Evolutionary conservation across 164 flowering plant genomes (phyloP).

Genomic region (grape (Vitis vinifera)): ASM3070453v1 NC_081821.1:5090501-5091000

Average conservation of each 20-base stretch:
- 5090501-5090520: too few species aligned
- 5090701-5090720: too few species aligned
- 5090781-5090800: slow-evolving; percentile 79
- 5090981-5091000: slow-evolving; percentile 88
- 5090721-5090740: background rate
- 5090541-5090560: too few species aligned
- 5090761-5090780: background rate
- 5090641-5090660: too few species aligned
- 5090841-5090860: slow-evolving; percentile 89
- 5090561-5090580: too few species aligned
- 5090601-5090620: too few species aligned
- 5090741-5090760: background rate
- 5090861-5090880: slow-evolving; percentile 95
- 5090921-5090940: background rate
- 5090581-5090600: too few species aligned
- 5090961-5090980: slow-evolving; percentile 69
- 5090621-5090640: too few species aligned
- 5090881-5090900: slow-evolving; percentile 14
- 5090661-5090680: too few species aligned
- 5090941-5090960: background rate
- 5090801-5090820: slow-evolving; percentile 97
- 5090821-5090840: slow-evolving; percentile 98
- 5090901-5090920: background rate
- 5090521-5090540: too few species aligned
- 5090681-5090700: background rate